phyloP scores from a whole-genome alignment of 208 protist species.

The Trypanosoma brucei region DNA sequence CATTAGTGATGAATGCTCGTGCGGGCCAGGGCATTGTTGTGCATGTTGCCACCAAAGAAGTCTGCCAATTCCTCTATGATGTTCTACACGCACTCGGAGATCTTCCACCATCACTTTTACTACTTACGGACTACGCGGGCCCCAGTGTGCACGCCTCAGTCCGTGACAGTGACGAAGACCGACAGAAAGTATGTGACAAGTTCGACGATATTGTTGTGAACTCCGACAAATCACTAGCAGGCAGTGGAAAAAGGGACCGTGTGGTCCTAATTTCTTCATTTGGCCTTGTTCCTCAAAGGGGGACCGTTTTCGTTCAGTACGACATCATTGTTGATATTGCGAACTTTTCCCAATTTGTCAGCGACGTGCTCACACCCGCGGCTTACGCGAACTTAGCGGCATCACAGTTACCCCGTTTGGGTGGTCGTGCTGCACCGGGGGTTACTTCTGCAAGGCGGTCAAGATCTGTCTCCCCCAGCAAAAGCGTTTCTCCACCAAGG shows the following conservation, averaged over 20 bases:
- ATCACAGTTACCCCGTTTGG: neutral
- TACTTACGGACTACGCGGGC: slow-evolving; percentile 68
- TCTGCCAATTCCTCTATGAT: slow-evolving; percentile 49
- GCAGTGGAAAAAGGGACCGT: slow-evolving; percentile 21
- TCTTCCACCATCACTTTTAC: slow-evolving; percentile 32
- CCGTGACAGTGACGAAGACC: slow-evolving; percentile 31
- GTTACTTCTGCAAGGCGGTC: slow-evolving; percentile 17
- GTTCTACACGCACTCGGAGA: slow-evolving; percentile 44
- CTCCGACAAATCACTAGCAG: neutral
- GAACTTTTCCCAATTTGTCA: slow-evolving; percentile 64
- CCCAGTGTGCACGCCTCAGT: slow-evolving; percentile 33
- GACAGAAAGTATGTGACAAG: slow-evolving; percentile 23
- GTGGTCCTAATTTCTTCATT: slow-evolving; percentile 59
- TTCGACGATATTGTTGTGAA: slow-evolving; percentile 44
- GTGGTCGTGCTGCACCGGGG: neutral
- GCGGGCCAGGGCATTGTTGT: slow-evolving; percentile 48
- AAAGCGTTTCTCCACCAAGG: neutral
- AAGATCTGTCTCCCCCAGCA: slow-evolving; percentile 26
- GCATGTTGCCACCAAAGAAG: slow-evolving; percentile 63
- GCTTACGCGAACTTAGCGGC: slow-evolving; percentile 13
- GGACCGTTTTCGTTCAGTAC: slow-evolving; percentile 56
- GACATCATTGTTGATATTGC: slow-evolving; percentile 54
- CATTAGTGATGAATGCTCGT: slow-evolving; percentile 42
- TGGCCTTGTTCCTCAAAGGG: slow-evolving; percentile 47
- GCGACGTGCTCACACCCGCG: slow-evolving; percentile 36